phyloP scores from a whole-genome alignment of 192 early-diverging fungal genomes.

The Dispira parvispora region DNA sequence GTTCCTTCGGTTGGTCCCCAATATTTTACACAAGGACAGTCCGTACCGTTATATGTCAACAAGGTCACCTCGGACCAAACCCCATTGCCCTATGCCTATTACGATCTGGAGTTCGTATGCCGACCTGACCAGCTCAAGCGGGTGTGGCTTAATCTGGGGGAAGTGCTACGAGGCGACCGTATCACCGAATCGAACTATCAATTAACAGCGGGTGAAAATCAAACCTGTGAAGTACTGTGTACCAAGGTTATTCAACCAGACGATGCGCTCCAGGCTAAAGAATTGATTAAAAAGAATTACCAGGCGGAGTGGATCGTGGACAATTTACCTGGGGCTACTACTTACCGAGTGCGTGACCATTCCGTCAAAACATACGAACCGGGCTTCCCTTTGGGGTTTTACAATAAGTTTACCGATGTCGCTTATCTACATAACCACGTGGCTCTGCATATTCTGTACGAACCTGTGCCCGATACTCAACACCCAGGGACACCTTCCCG shows the following conservation, averaged over 20 bases:
- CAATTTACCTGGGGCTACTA: constrained; percentile 45
- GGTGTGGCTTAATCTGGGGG: constrained; percentile 36
- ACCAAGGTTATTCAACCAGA: constrained; percentile 22
- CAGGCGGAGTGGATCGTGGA: constrained; percentile 51
- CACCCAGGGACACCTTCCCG: constrained; percentile 1
- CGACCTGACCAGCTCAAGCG: constrained; percentile 16
- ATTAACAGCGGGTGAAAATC: constrained; percentile 27
- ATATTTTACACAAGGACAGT: constrained; percentile 26
- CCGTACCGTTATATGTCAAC: constrained; percentile 43
- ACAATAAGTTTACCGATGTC: constrained; percentile 18
- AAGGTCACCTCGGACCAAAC: constrained; percentile 53
- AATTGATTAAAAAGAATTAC: constrained; percentile 38
- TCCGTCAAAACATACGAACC: constrained; percentile 11
- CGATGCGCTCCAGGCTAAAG: constrained; percentile 26
- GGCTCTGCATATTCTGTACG: constrained; percentile 47
- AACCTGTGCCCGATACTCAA: constrained; percentile 33
- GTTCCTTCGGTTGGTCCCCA: constrained; percentile 26
- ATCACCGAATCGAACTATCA: constrained; percentile 40
- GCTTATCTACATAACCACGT: constrained; percentile 24
- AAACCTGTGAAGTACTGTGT: constrained; percentile 35
- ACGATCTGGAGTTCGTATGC: constrained; percentile 46
- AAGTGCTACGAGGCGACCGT: constrained; percentile 55
- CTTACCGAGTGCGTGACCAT: constrained; percentile 17
- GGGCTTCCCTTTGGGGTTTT: constrained; percentile 40
- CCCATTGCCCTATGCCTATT: constrained; percentile 44